Evolutionary conservation across 1,284 basidiomycete species (phyloP), one percentile per base, ranked within the genome.

Genomic region (Serendipita sp.): DNA sequence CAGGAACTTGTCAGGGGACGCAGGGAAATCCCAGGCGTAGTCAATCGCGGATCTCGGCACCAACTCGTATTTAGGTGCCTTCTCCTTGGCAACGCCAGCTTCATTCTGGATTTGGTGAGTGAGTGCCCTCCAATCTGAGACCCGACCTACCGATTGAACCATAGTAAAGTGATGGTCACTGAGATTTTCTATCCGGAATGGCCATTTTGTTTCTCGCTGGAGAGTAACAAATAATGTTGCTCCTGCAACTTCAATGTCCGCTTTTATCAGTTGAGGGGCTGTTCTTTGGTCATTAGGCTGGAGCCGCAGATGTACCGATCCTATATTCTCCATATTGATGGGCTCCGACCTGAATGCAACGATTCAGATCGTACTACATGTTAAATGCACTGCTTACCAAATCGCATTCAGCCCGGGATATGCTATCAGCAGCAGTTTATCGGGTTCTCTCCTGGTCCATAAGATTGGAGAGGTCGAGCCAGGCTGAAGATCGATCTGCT

Each of bases 11-110:
- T 89, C 85, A 62, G 77, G 77, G 2, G 86, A 84, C 6, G 93
- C 91, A 1, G 96, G 96, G 67, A 82, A 85, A 72, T 99, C 96
- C 96, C 96, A 99, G 3, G 93, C 88, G 71, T 98, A 99, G 61
- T 80, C 76, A 62, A 81, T 72, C 47, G 76, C 79, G 5, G 79
- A 77, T 60, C 79, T 83, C 6, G 83, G 78, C n/a, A 75, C 71
- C 8, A 93, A 73, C 60, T 76, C 78, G 72, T 93, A 88, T 53
- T 29, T 58, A n/a, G 53, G 53, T n/a, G 49, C 49, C 26, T 53
- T 53, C 15, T 53, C 49, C 49, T 22, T 53, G 10, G 26, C 22
- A 22, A 12, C 22, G 22, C 49, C 49, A n/a, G 49, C 10, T 53
- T 53, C 49, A 53, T 53, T 22, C 49, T 53, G 22, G 12, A 10